Evolutionary conservation across 2,329 filamentous ascomycete genomes (phyloP).

Genomic region (Pyrenophora tritici-repentis): DNA sequence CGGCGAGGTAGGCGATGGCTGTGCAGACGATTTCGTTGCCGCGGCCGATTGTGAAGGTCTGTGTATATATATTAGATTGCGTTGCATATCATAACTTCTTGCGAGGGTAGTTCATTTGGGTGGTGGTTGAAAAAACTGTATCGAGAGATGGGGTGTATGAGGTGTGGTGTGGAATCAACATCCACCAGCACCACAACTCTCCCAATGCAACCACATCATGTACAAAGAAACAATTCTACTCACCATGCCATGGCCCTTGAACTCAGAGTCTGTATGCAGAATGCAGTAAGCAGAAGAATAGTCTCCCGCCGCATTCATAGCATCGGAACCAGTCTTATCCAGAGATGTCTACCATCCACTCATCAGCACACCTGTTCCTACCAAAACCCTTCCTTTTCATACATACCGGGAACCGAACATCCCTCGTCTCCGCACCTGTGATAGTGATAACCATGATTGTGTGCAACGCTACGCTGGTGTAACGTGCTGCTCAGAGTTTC

Average conservation of each 20-base stretch:
- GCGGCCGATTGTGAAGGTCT: constrained; percentile 81
- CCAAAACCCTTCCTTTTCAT: not conserved
- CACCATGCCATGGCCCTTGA: constrained; percentile 80
- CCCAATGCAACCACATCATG: not conserved
- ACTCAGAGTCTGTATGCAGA: constrained; percentile 74
- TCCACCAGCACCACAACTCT: not conserved
- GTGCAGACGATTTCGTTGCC: constrained; percentile 92
- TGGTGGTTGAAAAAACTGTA: not conserved
- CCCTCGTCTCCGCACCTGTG: constrained; percentile 52
- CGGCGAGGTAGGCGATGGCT: constrained; percentile 77
- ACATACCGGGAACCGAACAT: constrained; percentile 56
- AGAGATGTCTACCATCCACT: constrained; percentile 69
- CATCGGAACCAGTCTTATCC: constrained; percentile 94
- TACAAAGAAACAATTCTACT: constrained; percentile 48
- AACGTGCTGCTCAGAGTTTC: not conserved
- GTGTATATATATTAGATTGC: not conserved
- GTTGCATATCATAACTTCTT: not conserved
- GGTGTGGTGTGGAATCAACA: not conserved
- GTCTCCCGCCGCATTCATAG: constrained; percentile 92
- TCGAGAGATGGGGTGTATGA: not conserved
- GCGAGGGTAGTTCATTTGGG: not conserved
- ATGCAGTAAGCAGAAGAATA: constrained; percentile 97
- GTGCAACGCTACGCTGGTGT: not conserved
- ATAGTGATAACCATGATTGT: constrained; percentile 52
- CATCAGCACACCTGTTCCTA: not conserved